A percentile compares a stretch with the other conserved stretches of the same genome.
These are phyloP conservation scores for Ogataea nonfermentans DNA, from an alignment of 805 yeast genomes.

Conservation along the genomic window DNA sequence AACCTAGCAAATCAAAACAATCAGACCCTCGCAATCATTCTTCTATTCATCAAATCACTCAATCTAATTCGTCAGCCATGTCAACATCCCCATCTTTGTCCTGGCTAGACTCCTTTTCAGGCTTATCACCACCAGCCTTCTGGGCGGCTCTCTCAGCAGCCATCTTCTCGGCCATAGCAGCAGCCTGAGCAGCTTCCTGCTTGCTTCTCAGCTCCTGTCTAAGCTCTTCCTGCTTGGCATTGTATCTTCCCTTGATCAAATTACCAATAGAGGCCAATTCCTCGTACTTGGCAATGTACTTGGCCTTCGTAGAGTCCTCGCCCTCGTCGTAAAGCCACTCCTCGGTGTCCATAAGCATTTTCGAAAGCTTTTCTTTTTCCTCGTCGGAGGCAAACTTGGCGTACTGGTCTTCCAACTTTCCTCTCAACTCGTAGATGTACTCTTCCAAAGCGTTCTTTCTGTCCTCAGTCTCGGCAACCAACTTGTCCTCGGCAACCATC, in stretches of 20 bases:
- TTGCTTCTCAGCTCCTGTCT: constrained; percentile 83
- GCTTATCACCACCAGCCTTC: constrained; percentile 33
- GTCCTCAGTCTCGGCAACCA: constrained; percentile 98
- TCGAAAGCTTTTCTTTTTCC: constrained; percentile 79
- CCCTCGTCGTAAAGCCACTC: constrained; percentile 99
- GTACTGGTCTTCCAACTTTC: constrained; percentile 91
- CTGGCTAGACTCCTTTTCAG: constrained; percentile 24
- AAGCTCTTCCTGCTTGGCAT: constrained; percentile 92
- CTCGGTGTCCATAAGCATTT: constrained; percentile 79
- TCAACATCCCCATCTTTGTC: constrained; percentile 37
- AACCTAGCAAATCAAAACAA: constrained; percentile 6
- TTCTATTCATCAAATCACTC: constrained; percentile 10
- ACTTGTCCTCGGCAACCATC: constrained; percentile 86
- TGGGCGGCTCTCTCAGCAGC: constrained; percentile 70
- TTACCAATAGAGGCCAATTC: constrained; percentile 95
- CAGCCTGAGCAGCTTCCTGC: constrained; percentile 82
- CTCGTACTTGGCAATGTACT: constrained; percentile 96
- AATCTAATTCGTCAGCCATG: constrained; percentile 31
- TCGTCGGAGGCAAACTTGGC: constrained; percentile 84
- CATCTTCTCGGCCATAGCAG: constrained; percentile 78
- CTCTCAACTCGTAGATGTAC: constrained; percentile 96
- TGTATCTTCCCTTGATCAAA: constrained; percentile 91
- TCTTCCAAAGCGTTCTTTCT: constrained; percentile 98
- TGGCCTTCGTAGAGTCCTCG: constrained; percentile 93
- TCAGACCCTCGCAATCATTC: constrained; percentile 1